Evolutionary conservation across 495 filamentous ascomycete species (phyloP).

Genomic region (Penicillium fimorum): DNA sequence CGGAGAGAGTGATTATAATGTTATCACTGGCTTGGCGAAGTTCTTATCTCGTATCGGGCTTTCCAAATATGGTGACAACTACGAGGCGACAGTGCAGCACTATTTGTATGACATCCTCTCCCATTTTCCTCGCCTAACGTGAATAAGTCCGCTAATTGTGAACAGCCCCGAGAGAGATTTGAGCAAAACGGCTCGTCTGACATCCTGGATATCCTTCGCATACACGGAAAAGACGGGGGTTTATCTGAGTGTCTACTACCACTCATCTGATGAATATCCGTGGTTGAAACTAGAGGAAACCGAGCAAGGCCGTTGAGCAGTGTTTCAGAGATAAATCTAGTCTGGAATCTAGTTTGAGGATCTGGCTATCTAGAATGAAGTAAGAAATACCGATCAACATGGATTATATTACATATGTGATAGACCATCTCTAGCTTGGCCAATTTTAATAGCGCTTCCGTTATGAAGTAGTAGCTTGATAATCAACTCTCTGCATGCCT

Average conservation of each 20-base stretch:
- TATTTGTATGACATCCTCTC: slow-evolving; percentile 4
- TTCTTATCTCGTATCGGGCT: slow-evolving; percentile 8
- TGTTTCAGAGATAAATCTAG: too few species aligned
- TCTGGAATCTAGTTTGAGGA: too few species aligned
- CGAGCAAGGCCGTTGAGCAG: too few species aligned
- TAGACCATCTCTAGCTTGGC: too few species aligned
- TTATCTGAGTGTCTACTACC: slow-evolving; percentile 24
- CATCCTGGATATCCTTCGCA: slow-evolving; percentile 21
- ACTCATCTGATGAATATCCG: neutral
- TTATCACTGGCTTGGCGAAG: slow-evolving; percentile 3
- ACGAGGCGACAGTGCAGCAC: neutral
- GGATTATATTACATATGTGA: too few species aligned
- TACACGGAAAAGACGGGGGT: slow-evolving; percentile 21
- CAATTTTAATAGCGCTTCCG: too few species aligned
- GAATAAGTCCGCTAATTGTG: neutral
- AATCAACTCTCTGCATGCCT: too few species aligned
- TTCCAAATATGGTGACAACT: neutral
- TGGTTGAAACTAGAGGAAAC: too few species aligned
- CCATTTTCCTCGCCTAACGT: neutral
- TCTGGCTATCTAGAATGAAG: too few species aligned
- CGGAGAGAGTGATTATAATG: slow-evolving; percentile 11
- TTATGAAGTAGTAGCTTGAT: too few species aligned
- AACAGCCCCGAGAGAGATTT: slow-evolving; percentile 13
- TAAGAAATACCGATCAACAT: too few species aligned
- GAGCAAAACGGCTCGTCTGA: slow-evolving; percentile 5